A percentile compares a stretch with the other conserved stretches of the same genome.
phyloP scores from a whole-genome alignment of 2,329 filamentous ascomycete species.

The Chaetothyriales sp. region DNA sequence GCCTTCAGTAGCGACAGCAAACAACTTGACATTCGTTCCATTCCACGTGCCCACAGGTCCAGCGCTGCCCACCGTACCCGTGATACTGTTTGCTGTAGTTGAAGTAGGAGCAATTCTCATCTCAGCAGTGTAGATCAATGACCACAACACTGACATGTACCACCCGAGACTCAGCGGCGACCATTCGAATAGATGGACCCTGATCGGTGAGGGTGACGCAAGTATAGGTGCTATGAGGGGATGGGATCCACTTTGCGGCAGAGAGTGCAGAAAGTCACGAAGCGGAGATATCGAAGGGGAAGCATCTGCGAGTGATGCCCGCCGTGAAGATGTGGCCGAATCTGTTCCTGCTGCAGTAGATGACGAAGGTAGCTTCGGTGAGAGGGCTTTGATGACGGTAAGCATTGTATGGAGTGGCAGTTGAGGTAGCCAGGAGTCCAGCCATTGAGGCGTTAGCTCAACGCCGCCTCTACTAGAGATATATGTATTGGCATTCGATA shows the following conservation, averaged over 20 bases:
- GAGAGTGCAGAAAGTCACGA: slow-evolving; percentile 29
- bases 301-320: slow-evolving; percentile 19
- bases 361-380: slow-evolving; percentile 35
- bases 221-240: slow-evolving; percentile 53
- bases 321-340: slow-evolving; percentile 19
- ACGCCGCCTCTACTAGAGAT: slow-evolving; percentile 45
- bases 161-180: slow-evolving; percentile 78
- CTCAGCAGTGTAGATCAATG: slow-evolving; percentile 80
- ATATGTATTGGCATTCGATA: slow-evolving; percentile 51
- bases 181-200: slow-evolving; percentile 89
- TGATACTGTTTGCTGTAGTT: slow-evolving; percentile 15
- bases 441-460: slow-evolving; percentile 66
- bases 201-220: slow-evolving; percentile 55
- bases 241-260: slow-evolving; percentile 31
- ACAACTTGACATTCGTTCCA: slow-evolving; percentile 73
- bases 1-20: slow-evolving; percentile 68
- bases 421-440: slow-evolving; percentile 87
- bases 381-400: slow-evolving; percentile 53
- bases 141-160: slow-evolving; percentile 93
- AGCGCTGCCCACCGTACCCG: slow-evolving; percentile 39
- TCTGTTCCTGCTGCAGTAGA: slow-evolving; percentile 24
- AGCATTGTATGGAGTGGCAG: slow-evolving; percentile 78
- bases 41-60: slow-evolving; percentile 92
- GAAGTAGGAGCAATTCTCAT: slow-evolving; percentile 49
- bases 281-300: slow-evolving; percentile 28